Evolutionary conservation across 2,329 filamentous ascomycete species (phyloP), one percentile per base, ranked within the genome.

Genomic region (Penicillium sp.): DNA sequence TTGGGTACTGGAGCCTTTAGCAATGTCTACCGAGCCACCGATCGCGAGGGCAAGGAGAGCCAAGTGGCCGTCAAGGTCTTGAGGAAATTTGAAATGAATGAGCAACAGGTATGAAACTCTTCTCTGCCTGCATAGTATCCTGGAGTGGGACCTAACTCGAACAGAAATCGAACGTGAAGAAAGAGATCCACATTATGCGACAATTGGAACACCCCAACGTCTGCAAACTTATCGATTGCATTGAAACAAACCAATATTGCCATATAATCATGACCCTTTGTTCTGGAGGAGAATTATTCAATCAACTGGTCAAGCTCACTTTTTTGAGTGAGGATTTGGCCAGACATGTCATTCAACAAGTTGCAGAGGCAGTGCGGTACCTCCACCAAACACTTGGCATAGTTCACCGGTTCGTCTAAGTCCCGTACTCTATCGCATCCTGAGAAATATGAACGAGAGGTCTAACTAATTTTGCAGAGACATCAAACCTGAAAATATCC

Each of bases 241-340:
- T 47, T 21, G 49, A 55, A 40, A 46, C 53, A n/a, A 12, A 20
- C 12, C 37, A 44, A 23, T 44, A 30, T 13, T 49, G 46, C 9
- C 41, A 49, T 21, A 49, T 49, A 12, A 44, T 49, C 10, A 43
- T 49, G 46, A 40, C 43, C 7, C 40, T 49, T 13, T 43, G 46
- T 15, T 27, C 46, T 23, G 53, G 53, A 5, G 53, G 53, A 32
- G 53, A 55, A 21, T n/a, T 55, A 10, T 55, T 48, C 26, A 39
- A 55, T 13, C 49, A 55, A 17, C 29, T 55, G 9, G 43, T 55
- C 24, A 55, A 52, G 15, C 49, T 55, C n/a, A 49, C 53, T 4
- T 55, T 30, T 17, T 13, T 55, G 1, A 52, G 53, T 24, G 53
- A 55, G 72, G 32, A 49, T 33, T 36, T 55, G 36, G 41, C 42